Evolutionary conservation across 805 yeast species (phyloP), one percentile per base, ranked within the genome.

Genomic region (Saccharomycopsis synnaedendra): DNA sequence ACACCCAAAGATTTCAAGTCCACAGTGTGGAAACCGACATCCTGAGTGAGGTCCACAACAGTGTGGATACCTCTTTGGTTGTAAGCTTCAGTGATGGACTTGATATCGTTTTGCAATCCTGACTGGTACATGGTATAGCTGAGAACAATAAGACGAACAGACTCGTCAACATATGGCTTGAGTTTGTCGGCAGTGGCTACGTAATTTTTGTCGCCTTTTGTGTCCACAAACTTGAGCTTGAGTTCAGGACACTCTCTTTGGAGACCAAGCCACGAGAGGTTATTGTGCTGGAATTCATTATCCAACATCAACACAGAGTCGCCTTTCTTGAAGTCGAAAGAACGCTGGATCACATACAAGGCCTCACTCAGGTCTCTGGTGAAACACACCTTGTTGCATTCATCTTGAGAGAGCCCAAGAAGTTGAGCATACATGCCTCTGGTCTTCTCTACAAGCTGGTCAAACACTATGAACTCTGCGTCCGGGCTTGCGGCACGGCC

Each of bases 281-380:
- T 43, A 42, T 51, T 50, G 28, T 51, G 52, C 39, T 50, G 54
- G 47, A 49, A 50, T 36, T 51, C 54, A 29, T 50, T 47, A 41
- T 51, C 54, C 32, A 51, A 39, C 9, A 51, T 40, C 8, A 51
- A 32, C 28, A 51, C 40, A 32, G 50, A 41, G 32, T 51, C 54
- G 8, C 54, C 54, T 32, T 46, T 35, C 3, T 11, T 19, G 37
- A 46, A 49, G n/a, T 41, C 36, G 35, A 49, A 36, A 3, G 50
- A 39, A 28, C 42, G 44, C 30, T 51, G 54, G 11, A 51, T 38
- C 31, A 51, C 41, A 31, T 51, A 50, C 10, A 51, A 42, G n/a
- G 52, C 39, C 32, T 52, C 54, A 42, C 52, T 30, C 8, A 50
- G 47, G 35, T 49, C 52, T 44, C 53, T 50, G 28, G 55, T 50